Conservation (phyloP, 1,284 basidiomycete species). For the Peniophora sp. region DNA sequence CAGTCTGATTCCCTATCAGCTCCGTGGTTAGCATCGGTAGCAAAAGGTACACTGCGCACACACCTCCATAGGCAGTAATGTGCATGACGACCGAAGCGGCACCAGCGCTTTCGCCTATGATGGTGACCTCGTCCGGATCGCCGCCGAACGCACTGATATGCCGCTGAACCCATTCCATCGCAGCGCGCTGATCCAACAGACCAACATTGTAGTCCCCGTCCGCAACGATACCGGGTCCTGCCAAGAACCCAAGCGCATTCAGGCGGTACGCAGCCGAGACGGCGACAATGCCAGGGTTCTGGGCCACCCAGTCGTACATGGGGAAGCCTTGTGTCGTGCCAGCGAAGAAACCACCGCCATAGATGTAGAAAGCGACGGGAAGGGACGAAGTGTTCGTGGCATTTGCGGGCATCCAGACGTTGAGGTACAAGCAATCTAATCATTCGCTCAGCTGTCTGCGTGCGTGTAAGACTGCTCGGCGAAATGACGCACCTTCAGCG, state of each 20-base stretch:
- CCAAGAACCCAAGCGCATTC: constrained; percentile 45
- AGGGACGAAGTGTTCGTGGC: constrained; percentile 34
- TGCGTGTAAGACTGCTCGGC: too few relatives aligned
- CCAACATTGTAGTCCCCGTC: constrained; percentile 34
- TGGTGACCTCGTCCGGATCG: constrained; percentile 30
- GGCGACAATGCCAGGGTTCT: constrained; percentile 40
- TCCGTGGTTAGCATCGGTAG: neutral
- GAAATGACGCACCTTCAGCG: constrained; percentile 24
- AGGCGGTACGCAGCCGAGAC: constrained; percentile 51
- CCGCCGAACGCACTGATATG: constrained; percentile 37
- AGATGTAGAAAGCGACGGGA: constrained; percentile 38
- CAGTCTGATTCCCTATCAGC: constrained; percentile 23
- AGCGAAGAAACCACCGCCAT: constrained; percentile 34
- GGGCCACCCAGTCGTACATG: constrained; percentile 42
- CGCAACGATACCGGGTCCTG: constrained; percentile 19
- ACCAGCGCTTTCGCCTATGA: constrained; percentile 38
- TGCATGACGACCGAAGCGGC: constrained; percentile 37
- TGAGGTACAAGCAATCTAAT: constrained; percentile 42
- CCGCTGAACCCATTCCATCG: constrained; percentile 37
- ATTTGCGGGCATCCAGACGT: constrained; percentile 43
- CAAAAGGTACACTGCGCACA: constrained; percentile 1
- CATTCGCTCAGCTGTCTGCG: too few relatives aligned
- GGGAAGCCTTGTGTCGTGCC: constrained; percentile 9
- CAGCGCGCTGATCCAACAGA: constrained; percentile 38
- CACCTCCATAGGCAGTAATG: constrained; percentile 32